Percentiles rank a stretch among this genome's conserved stretches.
Evolutionary conservation across 768 basidiomycete genomes (phyloP).

Genomic region (Lentinus brumalis): DNA sequence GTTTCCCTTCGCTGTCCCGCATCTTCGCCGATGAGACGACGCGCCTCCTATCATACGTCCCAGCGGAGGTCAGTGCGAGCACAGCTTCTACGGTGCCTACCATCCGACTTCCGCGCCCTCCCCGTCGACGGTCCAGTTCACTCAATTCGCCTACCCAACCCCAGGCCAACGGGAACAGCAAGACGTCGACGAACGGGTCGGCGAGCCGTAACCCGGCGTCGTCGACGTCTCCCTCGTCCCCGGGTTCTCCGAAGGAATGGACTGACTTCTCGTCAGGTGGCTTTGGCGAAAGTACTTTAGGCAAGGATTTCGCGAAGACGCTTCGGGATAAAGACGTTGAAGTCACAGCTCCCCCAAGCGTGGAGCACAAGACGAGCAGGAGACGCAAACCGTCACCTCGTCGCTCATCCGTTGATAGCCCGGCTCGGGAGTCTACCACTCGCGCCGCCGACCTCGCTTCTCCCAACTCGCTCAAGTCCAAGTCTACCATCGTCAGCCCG

Average conservation of each 20-base stretch:
- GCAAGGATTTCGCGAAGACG: constrained; percentile 54
- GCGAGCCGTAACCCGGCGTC: constrained; percentile 12
- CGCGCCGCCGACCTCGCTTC: constrained; percentile 6
- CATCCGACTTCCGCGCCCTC: constrained; percentile 21
- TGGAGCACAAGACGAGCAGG: constrained; percentile 38
- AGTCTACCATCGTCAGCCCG: constrained; percentile 45
- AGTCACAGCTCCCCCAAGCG: constrained; percentile 42
- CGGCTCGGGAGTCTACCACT: constrained; percentile 11
- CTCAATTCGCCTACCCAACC: background rate
- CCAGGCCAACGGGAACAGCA: constrained; percentile 1
- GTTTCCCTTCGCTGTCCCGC: constrained; percentile 43
- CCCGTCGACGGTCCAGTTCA: constrained; percentile 32
- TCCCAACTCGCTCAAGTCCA: constrained; percentile 22
- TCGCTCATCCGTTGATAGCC: constrained; percentile 29
- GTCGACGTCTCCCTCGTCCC: constrained; percentile 21
- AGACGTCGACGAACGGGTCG: constrained; percentile 15
- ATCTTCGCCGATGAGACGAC: constrained; percentile 75
- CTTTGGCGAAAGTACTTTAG: constrained; percentile 46
- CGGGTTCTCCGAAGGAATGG: constrained; percentile 56
- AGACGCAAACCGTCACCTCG: constrained; percentile 32
- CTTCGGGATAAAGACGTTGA: constrained; percentile 64
- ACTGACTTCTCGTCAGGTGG: constrained; percentile 66
- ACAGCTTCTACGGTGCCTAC: constrained; percentile 32
- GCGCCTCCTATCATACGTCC: constrained; percentile 48
- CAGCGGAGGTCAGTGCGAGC: constrained; percentile 40